Base-by-base conservation (phyloP, 371 early-diverging fungal species). In the Mucor piriformis region DNA sequence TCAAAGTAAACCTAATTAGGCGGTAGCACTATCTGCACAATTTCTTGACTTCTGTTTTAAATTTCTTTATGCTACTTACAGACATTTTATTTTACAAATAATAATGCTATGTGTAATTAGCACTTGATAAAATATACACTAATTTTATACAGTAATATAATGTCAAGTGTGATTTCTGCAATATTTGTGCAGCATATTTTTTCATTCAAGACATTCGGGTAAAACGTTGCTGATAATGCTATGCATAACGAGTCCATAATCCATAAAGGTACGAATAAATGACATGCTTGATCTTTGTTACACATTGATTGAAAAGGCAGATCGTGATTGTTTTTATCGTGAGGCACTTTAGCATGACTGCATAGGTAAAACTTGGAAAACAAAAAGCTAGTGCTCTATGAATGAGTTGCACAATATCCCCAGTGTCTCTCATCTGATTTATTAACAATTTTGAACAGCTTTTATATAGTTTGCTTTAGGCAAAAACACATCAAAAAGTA, bases 1-100 rank as follows among this genome's bases (percentile, higher is more conserved):
- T 46, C 46, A 20, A 46, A 46, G 21, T 24, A 46, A 46, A 43
- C n/a, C 42, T 42, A 42, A 42, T 42, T 18, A 18, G 42, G 42
- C 20, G 42, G 42, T 42, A 42, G 18, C 18, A 42, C 46, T 23
- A 21, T 46, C 21, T 18, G 16, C 16, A 46, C 21, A 13, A 21
- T 11, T 11, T 46, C 46, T 24, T 46, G 25, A 46, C 21, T 21
- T 24, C 21, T 46, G 46, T 46, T 46, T 24, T 46, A 24, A 24
- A 46, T 24, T 15, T 21, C 46, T 46, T 46, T 24, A 13, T 46
- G 18, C 18, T 18, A 3, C 42, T 42, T 18, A 18, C 18, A 10
- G 18, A 18, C n/a, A 42, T 4, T 18, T 42, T 7, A 18, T 18
- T 18, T 3, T 42, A 42, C 18, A 42, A 42, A 42, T 42, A 20